Evolutionary conservation across 1,284 basidiomycete species (phyloP), one percentile per base, ranked within the genome.

Genomic region (Ceratobasidium papillatum): DNA sequence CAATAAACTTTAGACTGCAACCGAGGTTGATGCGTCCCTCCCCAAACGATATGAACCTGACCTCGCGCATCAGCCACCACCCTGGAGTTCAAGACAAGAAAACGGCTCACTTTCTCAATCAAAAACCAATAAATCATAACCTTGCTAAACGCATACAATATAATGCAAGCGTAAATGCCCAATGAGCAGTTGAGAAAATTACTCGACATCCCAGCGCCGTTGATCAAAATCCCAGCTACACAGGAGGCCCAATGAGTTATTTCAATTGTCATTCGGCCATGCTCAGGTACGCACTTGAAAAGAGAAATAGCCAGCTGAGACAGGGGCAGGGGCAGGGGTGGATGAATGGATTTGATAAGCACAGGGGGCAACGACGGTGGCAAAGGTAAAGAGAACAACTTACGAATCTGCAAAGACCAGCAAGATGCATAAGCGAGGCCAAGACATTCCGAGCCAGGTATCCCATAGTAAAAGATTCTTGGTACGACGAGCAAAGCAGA

Each of bases 111-210:
- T 78, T 78, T 78, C 52, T 76, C 77, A 32, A 76, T 75, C 2
- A 84, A 81, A 75, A 84, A 84, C 12, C 80, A 78, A 75, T 84
- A 85, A n/a, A 85, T 83, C 68, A 84, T 78, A 12, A 84, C 52
- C 74, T 81, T 80, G 71, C 75, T 77, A 0, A 32, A 54, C 0
- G 80, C 81, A 76, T 86, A 86, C 51, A 85, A 80, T 14, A 78
- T 65, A 58, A 84, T 82, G 78, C 82, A 84, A 58, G 78, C 76
- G 43, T 78, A 80, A 59, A 85, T 83, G 0, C 81, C 84, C 14
- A 82, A 75, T 3, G 78, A 74, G 76, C 84, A 85, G 0, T 81
- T 78, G 2, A 74, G 75, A 3, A 43, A 25, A 54, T 76, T 80
- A 32, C 78, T 75, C 12, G 81, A 80, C 58, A 84, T 79, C 0